A percentile compares a stretch with the other conserved stretches of the same genome.
Evolutionary conservation across 2,329 filamentous ascomycete genomes (phyloP).

Genomic region (Sporothrix variecibatus): DNA sequence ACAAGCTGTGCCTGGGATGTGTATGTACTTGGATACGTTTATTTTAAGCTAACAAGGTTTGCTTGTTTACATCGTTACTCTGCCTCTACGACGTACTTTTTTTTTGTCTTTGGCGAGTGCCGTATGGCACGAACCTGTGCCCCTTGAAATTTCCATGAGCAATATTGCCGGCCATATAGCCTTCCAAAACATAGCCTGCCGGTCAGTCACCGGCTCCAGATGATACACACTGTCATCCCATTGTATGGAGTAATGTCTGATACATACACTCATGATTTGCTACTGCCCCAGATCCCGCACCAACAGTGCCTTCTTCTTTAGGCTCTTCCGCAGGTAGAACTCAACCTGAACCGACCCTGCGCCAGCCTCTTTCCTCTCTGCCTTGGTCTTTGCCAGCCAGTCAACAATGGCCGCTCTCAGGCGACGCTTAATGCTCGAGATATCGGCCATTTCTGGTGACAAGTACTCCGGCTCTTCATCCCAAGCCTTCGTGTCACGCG

Average conservation of each 20-base stretch:
- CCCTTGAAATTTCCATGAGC: background rate
- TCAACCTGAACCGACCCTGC: slow-evolving; percentile 25
- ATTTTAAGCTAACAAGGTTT: background rate
- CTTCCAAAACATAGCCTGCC: background rate
- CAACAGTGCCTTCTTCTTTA: slow-evolving; percentile 24
- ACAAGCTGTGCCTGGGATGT: background rate
- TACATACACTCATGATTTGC: background rate
- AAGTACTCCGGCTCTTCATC: background rate
- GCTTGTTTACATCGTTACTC: background rate
- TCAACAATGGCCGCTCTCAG: slow-evolving; percentile 18
- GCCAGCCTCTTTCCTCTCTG: background rate
- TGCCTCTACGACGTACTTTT: background rate
- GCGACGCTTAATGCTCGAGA: slow-evolving; percentile 26
- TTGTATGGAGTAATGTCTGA: background rate
- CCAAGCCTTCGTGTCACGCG: background rate
- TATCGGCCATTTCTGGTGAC: slow-evolving; percentile 23
- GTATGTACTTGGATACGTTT: background rate
- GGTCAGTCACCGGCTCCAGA: background rate
- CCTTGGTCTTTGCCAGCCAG: slow-evolving; percentile 25
- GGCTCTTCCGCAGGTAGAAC: slow-evolving; percentile 26
- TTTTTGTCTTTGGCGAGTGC: background rate
- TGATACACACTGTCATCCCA: background rate
- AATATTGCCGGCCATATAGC: background rate
- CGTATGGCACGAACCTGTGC: background rate
- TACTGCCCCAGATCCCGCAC: background rate